Percentiles rank a stretch among this genome's conserved stretches.
These are phyloP conservation scores for Neurospora sp. DNA, from an alignment of 2,329 filamentous ascomycete species.

Conservation along the genomic window DNA sequence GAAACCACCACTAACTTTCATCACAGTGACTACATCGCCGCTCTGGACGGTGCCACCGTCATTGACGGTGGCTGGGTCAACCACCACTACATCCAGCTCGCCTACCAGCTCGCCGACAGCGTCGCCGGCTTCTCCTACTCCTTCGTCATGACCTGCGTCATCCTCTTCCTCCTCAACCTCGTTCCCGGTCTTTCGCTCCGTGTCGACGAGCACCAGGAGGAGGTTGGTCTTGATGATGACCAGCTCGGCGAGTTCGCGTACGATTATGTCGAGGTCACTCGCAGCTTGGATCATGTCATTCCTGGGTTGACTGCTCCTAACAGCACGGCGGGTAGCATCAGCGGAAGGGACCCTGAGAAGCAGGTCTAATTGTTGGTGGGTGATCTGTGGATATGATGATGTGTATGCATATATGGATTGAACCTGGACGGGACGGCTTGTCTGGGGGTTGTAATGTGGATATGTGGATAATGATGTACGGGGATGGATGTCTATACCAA, in stretches of 20 bases:
- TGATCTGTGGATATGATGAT: not conserved
- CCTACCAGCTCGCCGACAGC: conserved; percentile 60
- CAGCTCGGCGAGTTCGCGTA: conserved; percentile 78
- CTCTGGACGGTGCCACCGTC: conserved; percentile 55
- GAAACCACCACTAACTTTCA: conserved; percentile 4
- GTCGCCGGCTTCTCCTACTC: conserved; percentile 55
- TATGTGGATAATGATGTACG: not conserved
- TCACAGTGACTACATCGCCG: conserved; percentile 55
- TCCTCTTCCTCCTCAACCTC: conserved; percentile 61
- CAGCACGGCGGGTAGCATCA: conserved; percentile 16
- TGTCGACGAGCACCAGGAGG: conserved; percentile 55
- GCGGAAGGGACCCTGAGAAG: conserved; percentile 10
- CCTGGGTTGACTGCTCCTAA: conserved; percentile 6
- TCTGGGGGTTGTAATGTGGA: not conserved
- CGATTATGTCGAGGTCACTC: conserved; percentile 65
- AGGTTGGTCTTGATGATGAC: conserved; percentile 60
- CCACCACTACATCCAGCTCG: conserved; percentile 60
- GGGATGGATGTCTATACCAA: not conserved
- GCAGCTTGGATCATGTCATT: conserved; percentile 19
- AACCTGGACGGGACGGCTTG: not conserved
- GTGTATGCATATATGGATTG: not conserved
- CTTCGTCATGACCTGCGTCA: conserved; percentile 57
- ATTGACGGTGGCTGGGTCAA: conserved; percentile 60
- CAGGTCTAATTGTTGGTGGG: conserved; percentile 1
- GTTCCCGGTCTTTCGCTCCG: conserved; percentile 61